phyloP scores from a whole-genome alignment of 495 filamentous ascomycete species.

The Durotheca rogersii region DNA sequence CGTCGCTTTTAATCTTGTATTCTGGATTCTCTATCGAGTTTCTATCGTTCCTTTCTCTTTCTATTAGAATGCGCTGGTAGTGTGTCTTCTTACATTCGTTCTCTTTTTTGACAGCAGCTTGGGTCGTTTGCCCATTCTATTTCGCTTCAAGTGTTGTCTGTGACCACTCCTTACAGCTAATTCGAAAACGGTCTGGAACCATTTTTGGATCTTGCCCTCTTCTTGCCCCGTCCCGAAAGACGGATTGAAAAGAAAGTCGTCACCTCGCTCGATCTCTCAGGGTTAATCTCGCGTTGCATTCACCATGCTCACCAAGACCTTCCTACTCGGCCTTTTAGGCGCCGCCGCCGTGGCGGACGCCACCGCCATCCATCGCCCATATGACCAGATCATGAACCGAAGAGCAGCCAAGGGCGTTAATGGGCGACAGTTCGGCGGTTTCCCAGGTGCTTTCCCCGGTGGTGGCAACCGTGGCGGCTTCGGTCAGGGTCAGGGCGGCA shows the following conservation, averaged over 20 bases:
- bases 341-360: conserved; percentile 43
- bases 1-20: conserved; percentile 38
- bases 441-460: conserved; percentile 5
- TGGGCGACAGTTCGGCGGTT: conserved; percentile 20
- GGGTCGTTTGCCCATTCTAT: conserved; percentile 37
- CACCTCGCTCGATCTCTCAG: conserved; percentile 18
- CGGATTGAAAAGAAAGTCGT: conserved; percentile 19
- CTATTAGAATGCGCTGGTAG: conserved; percentile 45
- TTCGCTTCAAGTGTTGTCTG: conserved; percentile 42
- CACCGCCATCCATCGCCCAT: conserved; percentile 42
- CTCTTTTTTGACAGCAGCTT: conserved; percentile 46
- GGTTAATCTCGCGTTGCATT: conserved; percentile 15
- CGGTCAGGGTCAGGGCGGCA: conserved; percentile 4
- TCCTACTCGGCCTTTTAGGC: conserved; percentile 45
- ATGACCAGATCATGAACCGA: conserved; percentile 33
- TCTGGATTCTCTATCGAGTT: conserved; percentile 31
- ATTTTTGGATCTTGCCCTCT: conserved; percentile 37
- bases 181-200: conserved; percentile 54
- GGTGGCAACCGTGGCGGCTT: conserved; percentile 10
- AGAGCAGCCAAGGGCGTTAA: conserved; percentile 17
- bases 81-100: conserved; percentile 52
- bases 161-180: conserved; percentile 43
- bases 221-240: conserved; percentile 24
- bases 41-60: conserved; percentile 35
- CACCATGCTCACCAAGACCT: conserved; percentile 50